These are phyloP conservation scores for Vitis hybrid DNA, from an alignment of 177 flowering plant species.

Conservation along the genomic window DNA sequence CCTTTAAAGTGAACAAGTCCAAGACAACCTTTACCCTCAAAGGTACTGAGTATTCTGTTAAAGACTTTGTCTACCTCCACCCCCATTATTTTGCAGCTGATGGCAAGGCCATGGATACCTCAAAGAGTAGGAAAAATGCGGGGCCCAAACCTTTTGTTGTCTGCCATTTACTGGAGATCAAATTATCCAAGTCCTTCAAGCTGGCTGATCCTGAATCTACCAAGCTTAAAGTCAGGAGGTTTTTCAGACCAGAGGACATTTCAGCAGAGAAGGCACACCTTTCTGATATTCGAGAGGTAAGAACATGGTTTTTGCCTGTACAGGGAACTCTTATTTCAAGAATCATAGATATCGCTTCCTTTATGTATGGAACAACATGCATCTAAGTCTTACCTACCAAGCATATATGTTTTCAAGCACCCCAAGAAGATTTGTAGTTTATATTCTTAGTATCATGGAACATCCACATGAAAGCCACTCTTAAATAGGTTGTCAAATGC, in stretches of 20 bases:
- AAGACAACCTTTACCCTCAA: slow-evolving; percentile 43
- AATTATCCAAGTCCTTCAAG: slow-evolving; percentile 29
- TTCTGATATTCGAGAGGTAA: slow-evolving; percentile 88
- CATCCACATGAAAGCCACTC: too few relatives aligned
- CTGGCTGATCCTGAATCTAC: slow-evolving; percentile 33
- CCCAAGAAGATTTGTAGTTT: too few relatives aligned
- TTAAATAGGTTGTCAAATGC: too few relatives aligned
- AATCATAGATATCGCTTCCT: too few relatives aligned
- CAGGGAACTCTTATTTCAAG: too few relatives aligned
- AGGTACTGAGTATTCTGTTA: slow-evolving; percentile 53
- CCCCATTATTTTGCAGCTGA: slow-evolving; percentile 45
- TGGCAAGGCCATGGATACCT: slow-evolving; percentile 36
- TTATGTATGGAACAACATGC: too few relatives aligned
- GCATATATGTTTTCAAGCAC: too few relatives aligned
- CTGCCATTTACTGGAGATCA: slow-evolving; percentile 70
- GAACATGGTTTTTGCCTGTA: not conserved
- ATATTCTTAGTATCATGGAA: too few relatives aligned
- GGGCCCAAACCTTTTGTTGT: slow-evolving; percentile 83
- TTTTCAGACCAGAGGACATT: slow-evolving; percentile 89
- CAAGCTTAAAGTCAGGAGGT: slow-evolving; percentile 64
- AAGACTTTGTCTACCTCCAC: slow-evolving; percentile 72
- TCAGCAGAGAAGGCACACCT: slow-evolving; percentile 80
- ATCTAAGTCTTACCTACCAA: too few relatives aligned
- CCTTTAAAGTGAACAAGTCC: slow-evolving; percentile 39
- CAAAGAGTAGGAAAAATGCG: slow-evolving; percentile 83